Base-by-base conservation (phyloP, 768 basidiomycete species). In the Coprinellus aureogranulatus region DNA sequence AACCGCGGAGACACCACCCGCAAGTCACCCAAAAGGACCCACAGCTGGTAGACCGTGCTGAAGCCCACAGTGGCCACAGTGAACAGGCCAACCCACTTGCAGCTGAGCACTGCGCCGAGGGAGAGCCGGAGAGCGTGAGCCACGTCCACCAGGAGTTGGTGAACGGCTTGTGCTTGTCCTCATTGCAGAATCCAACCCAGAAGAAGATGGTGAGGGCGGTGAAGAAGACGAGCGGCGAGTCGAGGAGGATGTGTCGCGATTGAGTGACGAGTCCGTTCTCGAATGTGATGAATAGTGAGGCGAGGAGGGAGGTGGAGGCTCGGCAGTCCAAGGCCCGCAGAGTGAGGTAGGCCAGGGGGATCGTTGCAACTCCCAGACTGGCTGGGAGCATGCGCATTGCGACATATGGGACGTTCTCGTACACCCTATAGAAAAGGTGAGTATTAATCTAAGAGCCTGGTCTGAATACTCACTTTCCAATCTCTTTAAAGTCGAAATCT, bases 21-120 rank as follows among this genome's bases (percentile, higher is more conserved):
- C 27, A 90, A 67, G 68, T 98, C 94, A 4, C 95, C 97, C 4
- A 99, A 83, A 5, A 96, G 82, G 37, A 77, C 67, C 96, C 97
- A 98, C 3, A 99, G 78, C 65, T 94, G 96, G 50, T 81, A 75
- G 31, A 98, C 65, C 2, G 94, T 97, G 65, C 86, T 87, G 31
- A 89, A 67, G 14, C 96, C 97, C 51, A 99, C 76, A 6, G 95
- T 97, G 9, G 97, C 94, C 64, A 98, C 93, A 14, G 95, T 98
- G 75, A 99, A 98, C 22, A 99, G 77, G 10, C 97, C 97, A 41
- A 98, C 96, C 97, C 96, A 98, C 71, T 98, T 99, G 78, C 92
- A 93, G 65, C 88, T 90, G 30, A 89, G 83, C 49, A 96, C 94
- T 4, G 95, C 94, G 37, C 97, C 97, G 25, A 99, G 86, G 0